Conservation (phyloP, 306 rosid genomes). For the Chamaecrista fasciculata region DNA sequence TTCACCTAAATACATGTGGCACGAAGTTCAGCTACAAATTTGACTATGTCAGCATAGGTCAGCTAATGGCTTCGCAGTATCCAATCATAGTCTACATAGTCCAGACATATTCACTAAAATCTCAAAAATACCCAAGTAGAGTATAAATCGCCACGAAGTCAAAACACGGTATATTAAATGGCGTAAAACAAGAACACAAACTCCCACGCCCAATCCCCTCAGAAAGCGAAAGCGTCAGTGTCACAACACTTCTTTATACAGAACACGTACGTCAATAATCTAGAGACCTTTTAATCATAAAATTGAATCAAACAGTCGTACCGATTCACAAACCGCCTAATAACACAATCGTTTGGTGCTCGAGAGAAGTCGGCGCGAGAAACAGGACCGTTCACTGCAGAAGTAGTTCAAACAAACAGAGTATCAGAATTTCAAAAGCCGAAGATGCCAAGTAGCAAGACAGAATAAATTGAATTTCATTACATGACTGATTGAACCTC, state of each 20-base stretch:
- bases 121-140: background rate
- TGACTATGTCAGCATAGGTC: background rate
- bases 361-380: background rate
- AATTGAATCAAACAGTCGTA: background rate
- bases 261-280: background rate
- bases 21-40: background rate
- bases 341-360: background rate
- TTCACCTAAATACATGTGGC: slow-evolving; percentile 2
- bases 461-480: background rate
- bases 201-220: background rate
- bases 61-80: background rate
- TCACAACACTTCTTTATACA: background rate
- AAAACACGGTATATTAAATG: background rate
- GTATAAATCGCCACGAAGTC: background rate
- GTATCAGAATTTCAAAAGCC: background rate
- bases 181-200: background rate
- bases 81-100: background rate
- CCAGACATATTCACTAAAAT: background rate
- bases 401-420: background rate
- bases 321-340: background rate
- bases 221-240: background rate
- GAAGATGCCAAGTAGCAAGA: background rate
- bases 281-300: background rate
- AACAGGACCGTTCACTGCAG: background rate
- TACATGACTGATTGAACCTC: background rate